Evolutionary conservation across 179 eudicot genomes (phyloP).

Genomic region (Gypsophila paniculata): DNA sequence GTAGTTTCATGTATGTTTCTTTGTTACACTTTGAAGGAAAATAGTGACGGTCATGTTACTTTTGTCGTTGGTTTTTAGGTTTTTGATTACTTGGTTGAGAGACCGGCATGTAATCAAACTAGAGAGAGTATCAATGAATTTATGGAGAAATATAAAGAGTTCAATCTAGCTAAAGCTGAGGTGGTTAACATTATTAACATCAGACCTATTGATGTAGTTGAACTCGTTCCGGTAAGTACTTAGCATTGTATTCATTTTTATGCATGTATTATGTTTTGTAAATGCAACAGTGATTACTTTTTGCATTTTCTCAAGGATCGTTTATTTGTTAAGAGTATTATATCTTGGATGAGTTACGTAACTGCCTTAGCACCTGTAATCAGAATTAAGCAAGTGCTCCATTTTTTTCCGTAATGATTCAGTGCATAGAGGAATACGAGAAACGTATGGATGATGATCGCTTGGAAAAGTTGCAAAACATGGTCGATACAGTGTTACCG

Average conservation of each 20-base stretch:
- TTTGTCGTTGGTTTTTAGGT: conserved; percentile 40
- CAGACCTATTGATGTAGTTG: conserved; percentile 47
- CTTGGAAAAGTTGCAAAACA: conserved; percentile 31
- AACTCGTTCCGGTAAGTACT: conserved; percentile 53
- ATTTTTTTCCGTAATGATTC: not conserved
- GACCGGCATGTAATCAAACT: conserved; percentile 56
- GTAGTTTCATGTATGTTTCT: not conserved
- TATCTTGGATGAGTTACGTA: not conserved
- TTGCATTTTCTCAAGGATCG: too few species aligned
- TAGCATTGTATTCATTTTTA: not conserved
- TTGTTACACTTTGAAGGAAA: not conserved
- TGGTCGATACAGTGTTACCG: conserved; percentile 41
- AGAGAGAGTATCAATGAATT: conserved; percentile 46
- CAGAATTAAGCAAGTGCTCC: not conserved
- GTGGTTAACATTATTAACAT: conserved; percentile 58
- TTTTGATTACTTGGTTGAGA: conserved; percentile 66
- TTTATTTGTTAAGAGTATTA: too few species aligned
- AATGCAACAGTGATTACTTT: not conserved
- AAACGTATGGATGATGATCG: conserved; percentile 33
- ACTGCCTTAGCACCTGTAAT: not conserved
- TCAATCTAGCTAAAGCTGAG: conserved; percentile 58
- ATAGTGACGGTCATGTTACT: not conserved
- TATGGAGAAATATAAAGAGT: conserved; percentile 40
- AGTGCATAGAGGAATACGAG: conserved; percentile 41
- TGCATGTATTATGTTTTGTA: not conserved